Percentiles rank a stretch among this genome's conserved stretches.
Conservation (phyloP, 768 basidiomycete species). For the Tylopilus plumbeoviolaceoides region DNA sequence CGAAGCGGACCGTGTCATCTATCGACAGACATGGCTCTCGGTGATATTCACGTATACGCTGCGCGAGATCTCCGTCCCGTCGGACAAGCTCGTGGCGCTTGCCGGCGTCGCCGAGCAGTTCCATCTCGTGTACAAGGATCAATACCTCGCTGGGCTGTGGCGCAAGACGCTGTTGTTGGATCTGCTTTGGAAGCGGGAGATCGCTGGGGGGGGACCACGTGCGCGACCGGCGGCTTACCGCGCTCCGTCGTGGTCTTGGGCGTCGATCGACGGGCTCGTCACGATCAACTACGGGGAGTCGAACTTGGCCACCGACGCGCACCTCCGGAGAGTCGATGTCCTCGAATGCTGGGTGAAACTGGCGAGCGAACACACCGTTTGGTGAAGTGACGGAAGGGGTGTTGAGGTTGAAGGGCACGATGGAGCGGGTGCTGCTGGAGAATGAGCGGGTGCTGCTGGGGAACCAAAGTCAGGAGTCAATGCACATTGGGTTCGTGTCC, state of each 20-base stretch:
- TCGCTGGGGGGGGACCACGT: background rate
- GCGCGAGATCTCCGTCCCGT: background rate
- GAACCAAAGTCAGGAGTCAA: background rate
- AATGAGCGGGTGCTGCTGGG: background rate
- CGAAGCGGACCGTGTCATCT: background rate
- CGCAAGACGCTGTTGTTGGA: background rate
- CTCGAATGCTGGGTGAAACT: background rate
- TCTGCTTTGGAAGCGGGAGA: background rate
- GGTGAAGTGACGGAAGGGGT: background rate
- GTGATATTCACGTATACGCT: background rate
- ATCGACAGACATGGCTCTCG: slow-evolving; percentile 1
- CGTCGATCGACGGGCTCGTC: background rate
- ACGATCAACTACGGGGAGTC: background rate
- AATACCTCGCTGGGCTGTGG: background rate
- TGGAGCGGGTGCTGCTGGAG: background rate
- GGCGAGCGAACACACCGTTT: background rate
- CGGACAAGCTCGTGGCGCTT: background rate
- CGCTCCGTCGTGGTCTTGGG: slow-evolving; percentile 1
- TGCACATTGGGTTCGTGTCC: background rate
- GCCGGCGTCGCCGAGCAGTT: background rate
- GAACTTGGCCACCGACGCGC: background rate
- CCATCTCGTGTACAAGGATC: background rate
- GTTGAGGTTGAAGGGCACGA: background rate
- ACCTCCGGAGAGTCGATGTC: background rate
- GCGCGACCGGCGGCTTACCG: background rate